Conservation (phyloP, 2,329 filamentous ascomycete species). For the Scedosporium aurantiacum region DNA sequence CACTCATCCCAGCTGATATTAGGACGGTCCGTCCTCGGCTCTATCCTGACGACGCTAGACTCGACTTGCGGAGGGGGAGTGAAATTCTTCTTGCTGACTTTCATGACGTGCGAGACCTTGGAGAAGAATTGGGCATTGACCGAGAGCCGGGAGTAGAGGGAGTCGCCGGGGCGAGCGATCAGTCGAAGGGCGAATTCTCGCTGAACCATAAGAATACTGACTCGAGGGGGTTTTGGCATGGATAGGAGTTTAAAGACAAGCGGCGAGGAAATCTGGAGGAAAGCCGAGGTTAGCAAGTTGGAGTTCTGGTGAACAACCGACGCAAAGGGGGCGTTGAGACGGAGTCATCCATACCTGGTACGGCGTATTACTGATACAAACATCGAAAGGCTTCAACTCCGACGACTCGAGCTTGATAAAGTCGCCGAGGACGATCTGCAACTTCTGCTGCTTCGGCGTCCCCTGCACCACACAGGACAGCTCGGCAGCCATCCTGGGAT, state of each 20-base stretch:
- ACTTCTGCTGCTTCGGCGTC: conserved; percentile 68
- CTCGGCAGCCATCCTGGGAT: conserved; percentile 93
- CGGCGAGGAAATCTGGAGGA: conserved; percentile 66
- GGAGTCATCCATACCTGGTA: conserved; percentile 40
- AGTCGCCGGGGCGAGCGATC: conserved; percentile 77
- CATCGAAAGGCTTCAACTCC: conserved; percentile 63
- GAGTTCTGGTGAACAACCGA: not conserved
- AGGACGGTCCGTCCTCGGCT: conserved; percentile 69
- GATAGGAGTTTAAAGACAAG: conserved; percentile 84
- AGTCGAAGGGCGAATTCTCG: conserved; percentile 86
- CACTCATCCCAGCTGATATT: conserved; percentile 91
- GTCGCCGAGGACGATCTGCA: conserved; percentile 85
- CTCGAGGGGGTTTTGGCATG: conserved; percentile 68
- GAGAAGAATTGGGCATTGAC: conserved; percentile 90
- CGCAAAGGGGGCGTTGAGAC: not conserved
- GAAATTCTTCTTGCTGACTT: conserved; percentile 95
- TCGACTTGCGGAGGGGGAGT: conserved; percentile 90
- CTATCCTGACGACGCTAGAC: conserved; percentile 78
- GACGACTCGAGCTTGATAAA: conserved; percentile 64
- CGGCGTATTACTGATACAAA: conserved; percentile 62
- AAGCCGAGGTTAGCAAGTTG: conserved; percentile 10
- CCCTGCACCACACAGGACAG: conserved; percentile 89
- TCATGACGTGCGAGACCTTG: conserved; percentile 62
- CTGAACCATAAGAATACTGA: conserved; percentile 91
- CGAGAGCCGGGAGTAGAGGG: conserved; percentile 79